These are phyloP conservation scores for Botrytis pseudocinerea DNA, from an alignment of 2,329 filamentous ascomycete species.

Conservation along the genomic window DNA sequence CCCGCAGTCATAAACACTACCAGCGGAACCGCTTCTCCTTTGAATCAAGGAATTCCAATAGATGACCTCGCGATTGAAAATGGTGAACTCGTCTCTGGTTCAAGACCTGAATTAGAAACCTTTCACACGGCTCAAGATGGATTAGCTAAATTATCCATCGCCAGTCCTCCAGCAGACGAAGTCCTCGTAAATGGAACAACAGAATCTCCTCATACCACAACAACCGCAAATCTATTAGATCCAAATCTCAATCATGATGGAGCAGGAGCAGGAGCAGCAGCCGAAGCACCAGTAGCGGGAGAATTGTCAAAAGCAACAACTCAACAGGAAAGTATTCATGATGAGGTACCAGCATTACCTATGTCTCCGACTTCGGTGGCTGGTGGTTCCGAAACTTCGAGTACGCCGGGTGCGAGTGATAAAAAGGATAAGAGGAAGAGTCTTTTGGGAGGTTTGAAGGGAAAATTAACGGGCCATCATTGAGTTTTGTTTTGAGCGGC, in stretches of 20 bases:
- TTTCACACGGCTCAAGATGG: conserved; percentile 35
- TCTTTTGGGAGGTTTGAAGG: conserved; percentile 14
- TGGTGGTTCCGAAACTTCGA: neutral
- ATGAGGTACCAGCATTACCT: neutral
- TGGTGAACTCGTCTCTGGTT: conserved; percentile 29
- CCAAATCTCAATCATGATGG: neutral
- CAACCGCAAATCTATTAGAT: neutral
- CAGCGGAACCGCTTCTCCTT: neutral
- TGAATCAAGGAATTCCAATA: neutral
- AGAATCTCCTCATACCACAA: neutral
- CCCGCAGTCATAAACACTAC: conserved; percentile 18
- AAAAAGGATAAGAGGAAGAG: conserved; percentile 14
- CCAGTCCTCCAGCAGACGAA: conserved; percentile 30
- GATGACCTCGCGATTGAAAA: conserved; percentile 26
- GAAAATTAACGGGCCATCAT: conserved; percentile 20
- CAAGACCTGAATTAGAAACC: conserved; percentile 31
- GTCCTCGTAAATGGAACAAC: conserved; percentile 22
- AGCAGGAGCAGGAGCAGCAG: neutral
- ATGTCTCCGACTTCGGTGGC: neutral
- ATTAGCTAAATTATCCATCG: conserved; percentile 24
- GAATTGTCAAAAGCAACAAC: conserved; percentile 17
- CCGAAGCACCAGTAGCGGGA: neutral
- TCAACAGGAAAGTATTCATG: conserved; percentile 15
- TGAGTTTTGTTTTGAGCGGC: neutral
- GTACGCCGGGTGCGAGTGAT: neutral